A percentile compares a stretch with the other conserved stretches of the same genome.
Conservation (phyloP, 1,139 yeast species). For the Taiozyma onychis region DNA sequence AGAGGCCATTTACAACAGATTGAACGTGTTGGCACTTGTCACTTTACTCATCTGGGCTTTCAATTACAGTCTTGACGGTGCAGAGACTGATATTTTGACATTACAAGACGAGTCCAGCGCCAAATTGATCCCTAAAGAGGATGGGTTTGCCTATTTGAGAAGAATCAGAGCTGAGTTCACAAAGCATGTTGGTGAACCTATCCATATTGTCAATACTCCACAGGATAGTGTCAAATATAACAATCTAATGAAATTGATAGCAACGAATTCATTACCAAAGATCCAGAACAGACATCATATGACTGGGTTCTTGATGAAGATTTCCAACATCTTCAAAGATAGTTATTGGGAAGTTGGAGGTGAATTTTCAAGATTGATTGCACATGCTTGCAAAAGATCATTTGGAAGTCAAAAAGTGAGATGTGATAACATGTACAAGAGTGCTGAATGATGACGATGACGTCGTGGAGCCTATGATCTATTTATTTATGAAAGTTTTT, state of each 20-base stretch:
- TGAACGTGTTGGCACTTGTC: constrained; percentile 49
- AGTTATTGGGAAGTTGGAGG: constrained; percentile 58
- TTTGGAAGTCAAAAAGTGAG: constrained; percentile 45
- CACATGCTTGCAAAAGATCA: constrained; percentile 53
- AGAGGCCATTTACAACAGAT: constrained; percentile 52
- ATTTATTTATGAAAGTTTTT: neutral
- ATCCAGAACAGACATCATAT: constrained; percentile 39
- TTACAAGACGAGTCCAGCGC: constrained; percentile 16
- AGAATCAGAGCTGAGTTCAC: constrained; percentile 36
- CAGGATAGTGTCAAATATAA: constrained; percentile 30
- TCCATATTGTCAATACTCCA: constrained; percentile 29
- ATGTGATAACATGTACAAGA: constrained; percentile 45
- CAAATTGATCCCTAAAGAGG: constrained; percentile 16
- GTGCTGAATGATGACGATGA: neutral
- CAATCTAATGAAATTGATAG: constrained; percentile 29
- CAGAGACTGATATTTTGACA: constrained; percentile 36
- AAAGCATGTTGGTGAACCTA: constrained; percentile 24
- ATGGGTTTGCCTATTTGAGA: constrained; percentile 27
- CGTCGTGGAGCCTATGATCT: neutral
- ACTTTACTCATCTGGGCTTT: constrained; percentile 55
- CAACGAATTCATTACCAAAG: constrained; percentile 20
- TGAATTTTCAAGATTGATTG: constrained; percentile 52
- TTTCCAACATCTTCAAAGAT: constrained; percentile 38
- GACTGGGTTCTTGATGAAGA: constrained; percentile 48
- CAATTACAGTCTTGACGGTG: constrained; percentile 47